Evolutionary conservation across 2,329 filamentous ascomycete species (phyloP), one percentile per base, ranked within the genome.

Genomic region (Ophiostoma novo-ulmi): DNA sequence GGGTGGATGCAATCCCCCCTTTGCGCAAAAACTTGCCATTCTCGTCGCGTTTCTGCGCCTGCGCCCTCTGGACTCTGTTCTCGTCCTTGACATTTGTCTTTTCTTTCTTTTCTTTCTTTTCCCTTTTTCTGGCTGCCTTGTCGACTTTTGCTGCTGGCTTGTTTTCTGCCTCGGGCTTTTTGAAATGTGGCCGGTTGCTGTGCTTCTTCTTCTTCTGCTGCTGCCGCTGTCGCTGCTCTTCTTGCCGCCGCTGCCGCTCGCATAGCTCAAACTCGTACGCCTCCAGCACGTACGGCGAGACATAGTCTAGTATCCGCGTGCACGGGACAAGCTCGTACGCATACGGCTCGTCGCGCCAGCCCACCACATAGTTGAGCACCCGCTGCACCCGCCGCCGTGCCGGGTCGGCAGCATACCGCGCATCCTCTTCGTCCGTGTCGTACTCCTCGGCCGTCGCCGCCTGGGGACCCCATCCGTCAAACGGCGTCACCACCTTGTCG

Each of bases 241-340:
- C 20, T 22, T 55, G 31, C 31, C 31, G 64, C 10, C 79, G 76
- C n/a, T 84, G 82, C 26, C 81, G 77, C 31, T 82, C 78, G 68
- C 81, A 80, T 17, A 80, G 77, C 1, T 79, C 76, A 69, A 81
- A 83, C 73, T 88, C 87, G 80, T 83, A 90, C 0, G 86, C 81
- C 75, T 90, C 88, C 3, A 88, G 74, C 11, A 80, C 81, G 13
- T 80, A 79, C 1, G 84, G 83, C 0, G 87, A 88, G 8, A 89
- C 86, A 73, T 88, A 89, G 41, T 89, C 83, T 14, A 85, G 79
- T 6, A 88, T 80, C 72, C 78, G 80, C 70, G 79, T 81, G 79
- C 75, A 83, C 75, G 74, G 82, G 1, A 88, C 79, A 3, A 82
- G 74, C 66, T 84, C 77, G 22, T 81, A 80, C 55, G 83, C 85